phyloP scores from a whole-genome alignment of 495 filamentous ascomycete genomes.

The Aspergillus steynii region DNA sequence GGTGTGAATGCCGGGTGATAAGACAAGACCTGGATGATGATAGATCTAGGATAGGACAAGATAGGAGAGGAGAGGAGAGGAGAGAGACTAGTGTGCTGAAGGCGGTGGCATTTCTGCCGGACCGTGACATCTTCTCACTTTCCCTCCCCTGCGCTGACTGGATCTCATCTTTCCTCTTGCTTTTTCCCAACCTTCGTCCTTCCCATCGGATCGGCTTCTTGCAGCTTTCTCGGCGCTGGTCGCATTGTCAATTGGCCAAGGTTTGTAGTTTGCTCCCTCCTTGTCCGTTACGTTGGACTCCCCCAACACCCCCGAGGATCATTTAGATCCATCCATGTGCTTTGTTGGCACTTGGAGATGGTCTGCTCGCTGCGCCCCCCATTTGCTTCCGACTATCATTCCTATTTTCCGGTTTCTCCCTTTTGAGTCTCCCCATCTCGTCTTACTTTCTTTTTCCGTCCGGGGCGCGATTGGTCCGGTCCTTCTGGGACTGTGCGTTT shows the following conservation, averaged over 20 bases:
- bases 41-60: no score
- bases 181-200: not conserved
- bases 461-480: conserved; percentile 5
- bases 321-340: not conserved
- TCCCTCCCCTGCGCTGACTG: not conserved
- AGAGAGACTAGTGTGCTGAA: not conserved
- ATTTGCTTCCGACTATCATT: not conserved
- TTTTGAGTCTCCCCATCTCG: not conserved
- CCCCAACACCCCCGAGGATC: not conserved
- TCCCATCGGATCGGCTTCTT: not conserved
- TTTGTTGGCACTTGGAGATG: not conserved
- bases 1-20: not conserved
- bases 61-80: no score
- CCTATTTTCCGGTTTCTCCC: not conserved
- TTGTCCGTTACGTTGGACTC: not conserved
- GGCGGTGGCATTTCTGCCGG: not conserved
- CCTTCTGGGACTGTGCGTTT: conserved; percentile 8
- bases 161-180: not conserved
- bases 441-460: conserved; percentile 5
- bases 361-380: not conserved
- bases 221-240: not conserved
- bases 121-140: not conserved
- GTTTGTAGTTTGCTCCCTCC: not conserved
- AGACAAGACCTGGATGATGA: no score
- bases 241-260: not conserved